Percentiles rank a stretch among this genome's conserved stretches.
Evolutionary conservation across 2,329 filamentous ascomycete genomes (phyloP).

Genomic region (Fusarium sp.): DNA sequence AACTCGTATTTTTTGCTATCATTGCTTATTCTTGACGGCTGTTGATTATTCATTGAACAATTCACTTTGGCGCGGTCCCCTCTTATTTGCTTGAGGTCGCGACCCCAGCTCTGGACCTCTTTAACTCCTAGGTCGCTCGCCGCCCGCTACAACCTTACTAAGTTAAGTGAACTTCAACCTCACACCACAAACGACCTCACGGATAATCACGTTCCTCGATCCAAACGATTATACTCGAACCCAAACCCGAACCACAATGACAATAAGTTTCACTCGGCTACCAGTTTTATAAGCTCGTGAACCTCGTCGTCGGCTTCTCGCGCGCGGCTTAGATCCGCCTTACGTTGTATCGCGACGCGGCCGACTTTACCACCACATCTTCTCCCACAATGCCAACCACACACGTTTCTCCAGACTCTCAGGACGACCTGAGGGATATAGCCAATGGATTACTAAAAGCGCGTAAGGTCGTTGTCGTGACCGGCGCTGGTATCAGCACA

Average conservation of each 20-base stretch:
- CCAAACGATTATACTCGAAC: background rate
- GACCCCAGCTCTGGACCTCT: conserved; percentile 34
- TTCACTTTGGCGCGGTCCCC: conserved; percentile 18
- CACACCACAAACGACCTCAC: conserved; percentile 34
- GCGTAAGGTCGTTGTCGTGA: conserved; percentile 78
- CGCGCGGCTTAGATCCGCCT: conserved; percentile 36
- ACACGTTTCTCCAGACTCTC: conserved; percentile 66
- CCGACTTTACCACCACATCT: conserved; percentile 30
- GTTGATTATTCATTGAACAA: background rate
- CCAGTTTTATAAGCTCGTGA: conserved; percentile 25
- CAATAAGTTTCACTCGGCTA: conserved; percentile 12
- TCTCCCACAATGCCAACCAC: conserved; percentile 67
- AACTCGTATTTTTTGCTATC: background rate
- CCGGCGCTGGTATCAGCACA: conserved; percentile 80
- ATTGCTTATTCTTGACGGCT: background rate
- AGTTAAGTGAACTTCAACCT: conserved; percentile 33
- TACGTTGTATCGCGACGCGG: conserved; percentile 45
- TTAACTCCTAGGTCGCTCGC: conserved; percentile 26
- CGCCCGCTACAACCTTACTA: conserved; percentile 34
- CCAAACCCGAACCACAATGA: conserved; percentile 38
- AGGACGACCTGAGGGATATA: conserved; percentile 71
- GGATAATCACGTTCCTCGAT: conserved; percentile 4
- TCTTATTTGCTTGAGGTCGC: conserved; percentile 40
- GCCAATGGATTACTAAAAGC: conserved; percentile 74
- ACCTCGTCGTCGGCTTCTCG: conserved; percentile 35